Evolutionary conservation across 306 rosid genomes (phyloP), one percentile per base, ranked within the genome.

Genomic region (Sicyos baderoa): DNA sequence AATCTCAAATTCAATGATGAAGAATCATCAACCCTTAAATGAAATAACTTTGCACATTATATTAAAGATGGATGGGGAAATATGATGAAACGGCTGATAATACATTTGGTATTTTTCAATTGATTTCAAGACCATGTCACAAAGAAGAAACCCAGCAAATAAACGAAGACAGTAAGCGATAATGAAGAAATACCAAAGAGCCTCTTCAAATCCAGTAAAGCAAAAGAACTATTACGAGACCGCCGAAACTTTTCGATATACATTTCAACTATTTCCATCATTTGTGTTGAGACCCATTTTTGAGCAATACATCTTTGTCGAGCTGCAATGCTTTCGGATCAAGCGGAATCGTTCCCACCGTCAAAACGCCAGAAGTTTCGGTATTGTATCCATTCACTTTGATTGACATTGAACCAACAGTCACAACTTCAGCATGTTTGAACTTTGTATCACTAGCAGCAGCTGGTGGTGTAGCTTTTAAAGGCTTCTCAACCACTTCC

Each of bases 301-400:
- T 63, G 5, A 19, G 32, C 17, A 63, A 18, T 22, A 9, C 65
- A 57, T 78, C 74, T 29, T 82, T 79, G 76, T 81, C 81, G 0
- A 74, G 73, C 76, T 80, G 75, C 25, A 88, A 75, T 1, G 86
- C 82, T 66, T 70, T 81, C 2, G 89, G 86, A 83, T 91, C 88
- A 48, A 85, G 87, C 19, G 88, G 93, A 71, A 86, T 83, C 9
- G 88, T 91, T 73, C 97, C 97, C 66, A 91, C 83, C 44, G 88
- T 91, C 79, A 86, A 74, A 77, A 81, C 74, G 21, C 90, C 76
- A 25, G 79, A 40, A 16, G 79, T 75, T 79, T 82, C 85, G 0
- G 80, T 1, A 54, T 64, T 13, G 51, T 64, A 83, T 40, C 96
- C 97, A 70, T 85, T 83, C 63, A 88, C 87, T 81, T 78, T 85